Conservation (phyloP, 1,284 basidiomycete species). For the Fomitopsis palustris region DNA sequence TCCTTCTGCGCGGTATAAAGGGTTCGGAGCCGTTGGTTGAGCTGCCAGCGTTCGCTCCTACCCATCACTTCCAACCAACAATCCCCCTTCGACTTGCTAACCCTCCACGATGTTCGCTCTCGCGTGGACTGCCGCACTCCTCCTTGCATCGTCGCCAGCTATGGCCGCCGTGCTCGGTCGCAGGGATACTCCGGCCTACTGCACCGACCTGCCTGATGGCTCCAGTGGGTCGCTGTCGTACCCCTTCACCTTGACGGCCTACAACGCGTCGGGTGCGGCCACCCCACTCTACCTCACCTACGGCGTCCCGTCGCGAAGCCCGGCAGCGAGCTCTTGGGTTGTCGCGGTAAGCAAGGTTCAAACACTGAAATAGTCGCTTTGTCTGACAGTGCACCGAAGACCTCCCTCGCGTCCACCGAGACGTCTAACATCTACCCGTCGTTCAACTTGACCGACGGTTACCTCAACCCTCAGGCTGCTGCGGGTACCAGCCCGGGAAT, state of each 20-base stretch:
- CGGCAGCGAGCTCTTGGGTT: constrained; percentile 3
- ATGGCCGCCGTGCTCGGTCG: not conserved
- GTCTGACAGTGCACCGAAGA: not conserved
- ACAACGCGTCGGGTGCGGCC: constrained; percentile 33
- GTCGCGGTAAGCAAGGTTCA: not conserved
- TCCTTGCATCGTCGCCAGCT: not conserved
- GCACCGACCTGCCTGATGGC: not conserved
- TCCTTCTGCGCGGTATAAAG: too few species aligned
- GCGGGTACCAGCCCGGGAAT: not conserved
- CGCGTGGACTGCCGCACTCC: not conserved
- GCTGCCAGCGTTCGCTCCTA: too few species aligned
- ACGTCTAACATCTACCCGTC: too few species aligned
- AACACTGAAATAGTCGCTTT: not conserved
- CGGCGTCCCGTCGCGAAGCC: constrained; percentile 3
- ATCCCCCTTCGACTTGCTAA: too few species aligned
- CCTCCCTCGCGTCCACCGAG: not conserved
- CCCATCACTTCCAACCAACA: too few species aligned
- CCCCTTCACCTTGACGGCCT: constrained; percentile 40
- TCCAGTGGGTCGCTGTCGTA: constrained; percentile 16
- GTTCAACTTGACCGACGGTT: not conserved
- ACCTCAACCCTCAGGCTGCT: not conserved
- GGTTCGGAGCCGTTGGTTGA: too few species aligned
- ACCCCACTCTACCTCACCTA: constrained; percentile 39
- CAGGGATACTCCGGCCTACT: too few species aligned
- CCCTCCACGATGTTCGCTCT: not conserved